Conservation (phyloP, 2,329 filamentous ascomycete species). For the Fusarium buharicum region DNA sequence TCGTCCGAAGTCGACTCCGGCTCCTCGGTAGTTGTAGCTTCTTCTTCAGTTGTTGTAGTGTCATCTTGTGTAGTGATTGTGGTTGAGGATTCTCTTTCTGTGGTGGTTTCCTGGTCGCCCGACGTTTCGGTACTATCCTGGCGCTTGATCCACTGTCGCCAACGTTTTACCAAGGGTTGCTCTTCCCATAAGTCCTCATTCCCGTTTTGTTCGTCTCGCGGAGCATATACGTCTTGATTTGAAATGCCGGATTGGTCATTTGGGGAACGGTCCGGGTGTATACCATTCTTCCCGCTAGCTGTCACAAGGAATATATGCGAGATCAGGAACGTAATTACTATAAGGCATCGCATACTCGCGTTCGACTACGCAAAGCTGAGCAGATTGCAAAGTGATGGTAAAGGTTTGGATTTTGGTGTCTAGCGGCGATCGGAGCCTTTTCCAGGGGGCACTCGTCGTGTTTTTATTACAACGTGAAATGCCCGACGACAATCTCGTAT, state of each 20-base stretch:
- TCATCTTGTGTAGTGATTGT: constrained; percentile 1
- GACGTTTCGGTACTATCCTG: constrained; percentile 6
- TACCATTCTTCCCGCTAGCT: neutral
- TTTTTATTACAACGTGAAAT: too few species aligned
- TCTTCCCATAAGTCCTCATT: neutral
- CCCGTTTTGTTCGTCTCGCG: neutral
- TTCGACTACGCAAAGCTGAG: neutral
- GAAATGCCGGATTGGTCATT: too few species aligned
- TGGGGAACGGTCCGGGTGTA: neutral
- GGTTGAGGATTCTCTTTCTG: neutral
- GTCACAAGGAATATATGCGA: neutral
- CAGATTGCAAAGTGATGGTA: neutral
- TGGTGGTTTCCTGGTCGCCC: neutral
- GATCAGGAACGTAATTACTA: neutral
- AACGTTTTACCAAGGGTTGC: neutral
- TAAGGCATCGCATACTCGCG: constrained; percentile 5
- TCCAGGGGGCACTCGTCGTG: too few species aligned
- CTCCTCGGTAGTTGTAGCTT: neutral
- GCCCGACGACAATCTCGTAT: neutral
- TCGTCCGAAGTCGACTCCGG: neutral
- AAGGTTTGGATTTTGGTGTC: too few species aligned
- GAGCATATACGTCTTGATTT: neutral
- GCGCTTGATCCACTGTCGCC: constrained; percentile 25
- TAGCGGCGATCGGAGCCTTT: too few species aligned
- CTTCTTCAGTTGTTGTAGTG: constrained; percentile 1